Base-by-base conservation (phyloP, 2,329 filamentous ascomycete genomes). In the Beauveria pseudobassiana region DNA sequence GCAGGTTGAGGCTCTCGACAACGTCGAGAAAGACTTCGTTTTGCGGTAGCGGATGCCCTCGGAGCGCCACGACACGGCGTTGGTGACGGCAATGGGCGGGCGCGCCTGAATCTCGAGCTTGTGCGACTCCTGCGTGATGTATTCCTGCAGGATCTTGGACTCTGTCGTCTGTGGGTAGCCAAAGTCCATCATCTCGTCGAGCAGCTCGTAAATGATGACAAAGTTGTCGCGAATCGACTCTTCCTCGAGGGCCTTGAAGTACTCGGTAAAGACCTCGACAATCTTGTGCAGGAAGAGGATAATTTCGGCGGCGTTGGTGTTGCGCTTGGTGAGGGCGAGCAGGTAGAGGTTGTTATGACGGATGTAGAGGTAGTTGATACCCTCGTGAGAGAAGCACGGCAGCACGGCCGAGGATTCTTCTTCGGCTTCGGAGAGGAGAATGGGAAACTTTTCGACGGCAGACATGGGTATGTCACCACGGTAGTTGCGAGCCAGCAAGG, bases 151-250 rank as follows among this genome's bases (percentile, higher is more conserved):
- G 74, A 99, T 99, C 84, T 99, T 99, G 75, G 87, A 91, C 76
- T 99, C 95, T 67, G 95, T 99, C 10, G 95, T 99, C 76, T 99
- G 95, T 6, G 95, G 95, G 75, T 99, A 97, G 65, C 95, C 95
- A 81, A 99, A 99, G 77, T 99, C 95, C 95, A 99, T 99, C 95
- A 99, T 99, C 80, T 99, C 95, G 73, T 99, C 95, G 65, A 99
- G 85, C 64, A 99, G 79, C 77, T 99, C 95, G 81, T 99, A 99
- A 72, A 99, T 99, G 73, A 99, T 87, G 75, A 99, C 95, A 73
- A 99, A 99, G 80, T 99, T 99, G 81, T 99, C 95, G 69, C 95
- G 87, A 74, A 99, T 99, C 69, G 91, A 96, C 77, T 99, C 95
- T 76, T 99, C 95, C 76, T 99, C 95, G 63, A 99, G 83, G 66